Percentiles rank a stretch among this genome's conserved stretches.
These are phyloP conservation scores for Orbilia brochopaga DNA, from an alignment of 2,329 filamentous ascomycete genomes.

Conservation along the genomic window DNA sequence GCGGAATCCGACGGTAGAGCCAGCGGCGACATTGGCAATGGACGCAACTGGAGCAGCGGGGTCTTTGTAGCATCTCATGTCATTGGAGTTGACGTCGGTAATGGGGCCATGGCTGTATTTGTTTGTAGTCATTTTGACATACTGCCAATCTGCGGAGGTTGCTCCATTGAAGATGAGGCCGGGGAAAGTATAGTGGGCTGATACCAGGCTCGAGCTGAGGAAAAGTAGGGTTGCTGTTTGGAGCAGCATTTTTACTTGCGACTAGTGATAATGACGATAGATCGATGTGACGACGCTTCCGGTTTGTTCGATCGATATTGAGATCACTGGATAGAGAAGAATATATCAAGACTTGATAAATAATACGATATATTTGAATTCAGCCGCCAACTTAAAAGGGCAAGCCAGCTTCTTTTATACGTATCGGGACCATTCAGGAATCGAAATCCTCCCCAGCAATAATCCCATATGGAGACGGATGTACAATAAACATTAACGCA, in stretches of 20 bases:
- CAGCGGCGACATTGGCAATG: constrained; percentile 58
- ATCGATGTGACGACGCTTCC: no score
- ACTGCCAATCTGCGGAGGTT: constrained; percentile 60
- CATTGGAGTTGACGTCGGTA: constrained; percentile 57
- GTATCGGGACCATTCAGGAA: no score
- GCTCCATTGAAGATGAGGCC: constrained; percentile 60
- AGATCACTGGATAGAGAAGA: no score
- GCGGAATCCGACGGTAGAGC: constrained; percentile 56
- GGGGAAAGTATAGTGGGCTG: constrained; percentile 55
- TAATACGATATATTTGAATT: no score
- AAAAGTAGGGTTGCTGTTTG: constrained; percentile 16
- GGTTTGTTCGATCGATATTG: no score
- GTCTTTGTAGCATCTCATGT: constrained; percentile 61
- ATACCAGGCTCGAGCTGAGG: constrained; percentile 6
- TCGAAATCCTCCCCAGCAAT: no score
- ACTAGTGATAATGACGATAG: constrained; percentile 1
- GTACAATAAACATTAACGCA: no score
- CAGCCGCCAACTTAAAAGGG: no score
- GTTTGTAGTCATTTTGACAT: constrained; percentile 61
- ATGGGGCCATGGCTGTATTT: constrained; percentile 58
- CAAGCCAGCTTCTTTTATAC: no score
- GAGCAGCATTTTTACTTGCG: constrained; percentile 28
- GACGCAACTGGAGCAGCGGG: constrained; percentile 57
- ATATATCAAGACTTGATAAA: no score
- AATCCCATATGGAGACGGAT: no score